Evolutionary conservation across 2,329 filamentous ascomycete genomes (phyloP), one percentile per base, ranked within the genome.

Genomic region (Trichoderma endophyticum): DNA sequence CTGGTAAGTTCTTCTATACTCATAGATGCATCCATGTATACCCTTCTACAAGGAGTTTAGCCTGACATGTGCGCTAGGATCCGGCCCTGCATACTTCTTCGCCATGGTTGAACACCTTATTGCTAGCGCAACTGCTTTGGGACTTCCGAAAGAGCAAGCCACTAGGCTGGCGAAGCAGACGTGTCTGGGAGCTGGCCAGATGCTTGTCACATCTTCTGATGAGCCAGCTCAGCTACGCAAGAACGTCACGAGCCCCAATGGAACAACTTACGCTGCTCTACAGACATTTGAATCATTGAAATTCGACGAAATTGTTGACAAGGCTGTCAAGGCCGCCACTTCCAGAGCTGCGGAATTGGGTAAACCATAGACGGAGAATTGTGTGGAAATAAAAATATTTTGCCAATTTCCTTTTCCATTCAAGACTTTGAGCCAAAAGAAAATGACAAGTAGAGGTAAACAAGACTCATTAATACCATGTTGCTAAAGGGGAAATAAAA

Each of bases 171-270:
- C 85, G 11, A 85, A 82, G 73, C 85, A 87, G 79, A 87, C 85
- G 0, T 86, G 84, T 72, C 78, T 85, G 6, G 85, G 85, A n/a
- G 85, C 85, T 1, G 85, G 85, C 60, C 83, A 82, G 79, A 86
- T 86, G 85, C 81, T 87, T 7, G 81, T 84, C 28, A 81, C 84
- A 74, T 85, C 85, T 2, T 77, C 81, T 4, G 84, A 86, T 3
- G 79, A 82, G 39, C 84, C 85, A 0, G 76, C 81, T 0, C 84
- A 86, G 78, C 79, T 87, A 64, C 82, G 85, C 69, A 84, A 80
- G 75, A 86, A 86, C 76, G 85, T 87, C 65, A 87, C 85, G 6
- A 86, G 85, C 79, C 85, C 85, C 28, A 86, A 86, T 73, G 85
- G 85, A 34, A 87, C 85, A 3, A 87, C 85, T 0, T 79, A 86